A percentile compares a stretch with the other conserved stretches of the same genome.
Conservation (phyloP, 2,329 filamentous ascomycete species). For the Penicillium sp. region DNA sequence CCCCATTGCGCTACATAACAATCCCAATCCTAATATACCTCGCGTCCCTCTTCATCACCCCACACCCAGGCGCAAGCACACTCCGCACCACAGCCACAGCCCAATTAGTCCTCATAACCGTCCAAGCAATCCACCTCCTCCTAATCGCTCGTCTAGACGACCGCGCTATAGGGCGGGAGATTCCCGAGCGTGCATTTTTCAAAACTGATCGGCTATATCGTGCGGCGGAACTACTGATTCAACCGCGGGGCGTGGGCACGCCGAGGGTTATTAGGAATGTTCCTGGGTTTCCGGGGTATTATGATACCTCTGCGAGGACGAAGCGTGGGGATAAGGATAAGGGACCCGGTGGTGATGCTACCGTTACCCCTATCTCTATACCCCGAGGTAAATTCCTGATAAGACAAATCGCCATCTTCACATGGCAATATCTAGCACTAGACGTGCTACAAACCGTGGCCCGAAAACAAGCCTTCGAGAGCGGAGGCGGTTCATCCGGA, state of each 20-base stretch:
- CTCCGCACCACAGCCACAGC: conserved; percentile 2
- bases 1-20: conserved; percentile 20
- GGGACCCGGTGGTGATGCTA: no score
- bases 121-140: conserved; percentile 21
- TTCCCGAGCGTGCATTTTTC: not conserved
- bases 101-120: conserved; percentile 12
- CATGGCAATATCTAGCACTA: conserved; percentile 32
- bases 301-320: conserved; percentile 2
- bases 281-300: conserved; percentile 27
- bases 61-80: not conserved
- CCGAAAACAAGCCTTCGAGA: not conserved
- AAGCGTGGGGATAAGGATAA: not conserved
- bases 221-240: conserved; percentile 15
- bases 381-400: conserved; percentile 25
- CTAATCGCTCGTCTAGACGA: conserved; percentile 24
- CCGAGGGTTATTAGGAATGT: conserved; percentile 32
- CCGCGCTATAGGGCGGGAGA: conserved; percentile 14
- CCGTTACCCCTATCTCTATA: not conserved
- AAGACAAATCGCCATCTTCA: conserved; percentile 28
- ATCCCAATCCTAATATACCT: conserved; percentile 21
- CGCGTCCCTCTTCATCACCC: conserved; percentile 8
- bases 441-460: conserved; percentile 17
- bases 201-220: conserved; percentile 13
- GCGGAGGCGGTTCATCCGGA: not conserved
- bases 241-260: conserved; percentile 31